These are phyloP conservation scores for Myriosclerotinia scirpicola DNA, from an alignment of 2,329 filamentous ascomycete genomes.

Conservation along the genomic window DNA sequence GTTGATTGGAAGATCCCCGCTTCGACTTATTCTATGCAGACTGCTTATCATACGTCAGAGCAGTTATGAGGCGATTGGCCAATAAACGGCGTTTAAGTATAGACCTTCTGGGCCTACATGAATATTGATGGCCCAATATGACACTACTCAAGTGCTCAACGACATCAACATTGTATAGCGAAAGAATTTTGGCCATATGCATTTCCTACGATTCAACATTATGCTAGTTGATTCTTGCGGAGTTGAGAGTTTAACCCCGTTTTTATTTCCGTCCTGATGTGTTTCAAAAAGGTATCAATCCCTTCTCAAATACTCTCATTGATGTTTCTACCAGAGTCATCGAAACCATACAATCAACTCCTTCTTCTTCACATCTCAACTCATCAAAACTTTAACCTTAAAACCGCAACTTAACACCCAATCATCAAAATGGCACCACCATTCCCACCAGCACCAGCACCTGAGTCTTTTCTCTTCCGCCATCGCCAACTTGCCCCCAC, in stretches of 20 bases:
- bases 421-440: constrained; percentile 2
- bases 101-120: background rate
- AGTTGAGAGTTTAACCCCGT: background rate
- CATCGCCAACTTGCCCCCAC: constrained; percentile 63
- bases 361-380: background rate
- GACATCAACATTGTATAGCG: background rate
- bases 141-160: background rate
- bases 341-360: background rate
- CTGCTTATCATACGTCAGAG: background rate
- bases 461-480: constrained; percentile 60
- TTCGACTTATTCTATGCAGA: background rate
- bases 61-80: background rate
- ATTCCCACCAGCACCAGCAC: constrained; percentile 36
- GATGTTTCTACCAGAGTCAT: no score
- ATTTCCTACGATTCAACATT: background rate
- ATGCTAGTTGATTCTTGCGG: background rate
- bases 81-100: background rate
- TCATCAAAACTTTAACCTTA: background rate
- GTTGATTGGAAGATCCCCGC: background rate
- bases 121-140: background rate
- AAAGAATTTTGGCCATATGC: background rate
- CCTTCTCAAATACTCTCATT: background rate
- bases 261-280: background rate
- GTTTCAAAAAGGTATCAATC: background rate
- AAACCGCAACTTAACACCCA: background rate